These are phyloP conservation scores for Ustilago shanxiensis DNA, from an alignment of 1,284 basidiomycete species.

Conservation along the genomic window DNA sequence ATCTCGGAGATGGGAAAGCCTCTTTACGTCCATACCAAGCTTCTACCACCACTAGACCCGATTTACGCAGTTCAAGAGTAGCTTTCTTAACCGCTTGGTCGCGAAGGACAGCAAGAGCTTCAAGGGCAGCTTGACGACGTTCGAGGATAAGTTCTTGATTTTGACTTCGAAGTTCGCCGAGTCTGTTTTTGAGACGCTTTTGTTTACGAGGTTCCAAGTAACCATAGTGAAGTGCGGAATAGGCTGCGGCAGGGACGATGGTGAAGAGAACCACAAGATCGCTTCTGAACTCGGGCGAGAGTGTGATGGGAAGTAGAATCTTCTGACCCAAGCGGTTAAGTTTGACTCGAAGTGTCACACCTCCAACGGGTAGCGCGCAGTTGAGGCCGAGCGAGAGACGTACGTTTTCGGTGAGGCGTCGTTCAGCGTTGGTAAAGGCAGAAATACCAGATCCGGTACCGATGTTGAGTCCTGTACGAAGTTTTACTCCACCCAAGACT, in stretches of 20 bases:
- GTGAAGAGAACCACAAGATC: constrained; percentile 73
- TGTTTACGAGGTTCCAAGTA: constrained; percentile 75
- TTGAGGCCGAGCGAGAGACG: constrained; percentile 67
- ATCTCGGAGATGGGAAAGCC: constrained; percentile 30
- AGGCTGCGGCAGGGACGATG: constrained; percentile 74
- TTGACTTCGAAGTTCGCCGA: constrained; percentile 74
- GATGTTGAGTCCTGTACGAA: constrained; percentile 71
- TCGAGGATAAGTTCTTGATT: constrained; percentile 77
- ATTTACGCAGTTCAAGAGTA: constrained; percentile 69
- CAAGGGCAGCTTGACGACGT: constrained; percentile 75
- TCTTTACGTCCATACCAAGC: constrained; percentile 75
- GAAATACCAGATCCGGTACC: constrained; percentile 64
- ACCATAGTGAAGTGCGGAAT: constrained; percentile 75
- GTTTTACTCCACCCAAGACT: constrained; percentile 71
- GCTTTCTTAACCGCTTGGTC: constrained; percentile 71
- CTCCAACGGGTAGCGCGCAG: constrained; percentile 61
- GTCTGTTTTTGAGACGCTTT: constrained; percentile 69
- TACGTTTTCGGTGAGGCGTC: constrained; percentile 70
- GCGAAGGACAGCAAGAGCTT: constrained; percentile 73
- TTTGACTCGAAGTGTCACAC: constrained; percentile 67
- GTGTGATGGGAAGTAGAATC: constrained; percentile 75
- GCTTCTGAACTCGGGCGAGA: constrained; percentile 73
- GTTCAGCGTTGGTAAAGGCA: constrained; percentile 66
- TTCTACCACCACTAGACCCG: constrained; percentile 79
- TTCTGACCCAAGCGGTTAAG: constrained; percentile 75